phyloP scores from a whole-genome alignment of 352 stramenopile genomes.

The Plasmopara muralis region DNA sequence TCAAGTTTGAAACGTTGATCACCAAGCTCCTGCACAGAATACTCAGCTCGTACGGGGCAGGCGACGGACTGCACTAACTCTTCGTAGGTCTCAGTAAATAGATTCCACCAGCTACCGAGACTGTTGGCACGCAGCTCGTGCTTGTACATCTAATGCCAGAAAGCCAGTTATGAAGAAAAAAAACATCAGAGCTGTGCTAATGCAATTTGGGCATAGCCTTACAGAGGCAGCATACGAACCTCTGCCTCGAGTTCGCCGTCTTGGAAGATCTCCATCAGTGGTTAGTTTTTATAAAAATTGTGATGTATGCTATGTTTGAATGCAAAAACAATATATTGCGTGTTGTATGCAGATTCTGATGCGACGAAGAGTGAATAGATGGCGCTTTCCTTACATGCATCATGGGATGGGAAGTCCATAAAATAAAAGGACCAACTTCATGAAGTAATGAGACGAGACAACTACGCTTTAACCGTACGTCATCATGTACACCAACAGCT shows the following conservation, averaged over 20 bases:
- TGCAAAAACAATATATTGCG: too few species aligned
- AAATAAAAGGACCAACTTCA: too few species aligned
- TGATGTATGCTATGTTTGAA: too few species aligned
- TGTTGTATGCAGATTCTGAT: too few species aligned
- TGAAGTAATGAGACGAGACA: too few species aligned
- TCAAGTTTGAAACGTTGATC: slow-evolving; percentile 15
- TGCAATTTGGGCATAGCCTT: neutral
- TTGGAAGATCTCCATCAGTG: slow-evolving; percentile 70
- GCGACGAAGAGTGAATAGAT: too few species aligned
- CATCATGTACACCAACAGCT: too few species aligned
- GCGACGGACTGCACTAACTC: slow-evolving; percentile 69
- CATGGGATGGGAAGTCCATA: too few species aligned
- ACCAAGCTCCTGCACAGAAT: slow-evolving; percentile 51
- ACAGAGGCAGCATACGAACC: slow-evolving; percentile 24
- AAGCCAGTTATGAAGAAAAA: slow-evolving; percentile 3
- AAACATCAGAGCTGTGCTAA: slow-evolving; percentile 1
- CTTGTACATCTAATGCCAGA: slow-evolving; percentile 34
- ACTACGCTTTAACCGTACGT: too few species aligned
- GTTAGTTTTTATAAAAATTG: too few species aligned
- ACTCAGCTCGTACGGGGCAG: slow-evolving; percentile 48
- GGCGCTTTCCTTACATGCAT: too few species aligned
- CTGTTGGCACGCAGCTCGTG: slow-evolving; percentile 45
- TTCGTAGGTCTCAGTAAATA: slow-evolving; percentile 70
- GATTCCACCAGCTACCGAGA: slow-evolving; percentile 55
- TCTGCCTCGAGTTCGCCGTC: slow-evolving; percentile 72